Evolutionary conservation across 345 rosid species (phyloP).

Genomic region (Psidium friedrichsthalianum): DNA sequence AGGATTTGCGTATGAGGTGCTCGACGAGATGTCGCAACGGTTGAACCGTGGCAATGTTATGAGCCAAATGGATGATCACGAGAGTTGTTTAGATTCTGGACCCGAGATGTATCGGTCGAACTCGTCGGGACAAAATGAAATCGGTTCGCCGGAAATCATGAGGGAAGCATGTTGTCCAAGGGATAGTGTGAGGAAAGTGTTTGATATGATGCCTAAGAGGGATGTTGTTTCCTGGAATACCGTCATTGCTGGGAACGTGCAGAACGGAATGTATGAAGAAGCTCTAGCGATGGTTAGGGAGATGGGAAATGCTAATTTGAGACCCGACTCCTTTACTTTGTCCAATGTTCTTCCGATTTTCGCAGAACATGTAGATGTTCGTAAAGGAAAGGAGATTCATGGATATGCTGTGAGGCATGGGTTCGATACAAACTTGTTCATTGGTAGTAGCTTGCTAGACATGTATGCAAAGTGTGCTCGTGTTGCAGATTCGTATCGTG

Average conservation of each 20-base stretch:
- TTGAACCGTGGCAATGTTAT: background rate
- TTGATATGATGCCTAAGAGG: conserved; percentile 59
- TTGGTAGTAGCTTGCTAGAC: conserved; percentile 70
- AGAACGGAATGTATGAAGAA: conserved; percentile 53
- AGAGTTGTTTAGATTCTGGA: background rate
- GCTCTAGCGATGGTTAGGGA: conserved; percentile 58
- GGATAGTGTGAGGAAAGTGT: conserved; percentile 44
- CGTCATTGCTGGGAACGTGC: conserved; percentile 53
- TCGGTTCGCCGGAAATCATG: background rate
- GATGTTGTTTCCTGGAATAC: conserved; percentile 88
- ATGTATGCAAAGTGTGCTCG: conserved; percentile 71
- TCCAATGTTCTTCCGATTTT: conserved; percentile 72
- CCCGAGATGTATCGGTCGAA: background rate
- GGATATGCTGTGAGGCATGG: conserved; percentile 60
- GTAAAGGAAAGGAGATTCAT: conserved; percentile 74
- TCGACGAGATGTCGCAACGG: conserved; percentile 22
- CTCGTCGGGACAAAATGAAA: background rate
- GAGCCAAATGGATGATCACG: background rate
- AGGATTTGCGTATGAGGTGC: background rate
- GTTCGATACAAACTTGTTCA: conserved; percentile 30
- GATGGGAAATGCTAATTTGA: conserved; percentile 41
- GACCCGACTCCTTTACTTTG: conserved; percentile 75
- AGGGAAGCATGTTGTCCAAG: background rate
- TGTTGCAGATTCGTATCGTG: conserved; percentile 32
- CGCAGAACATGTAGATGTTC: conserved; percentile 45